phyloP scores from a whole-genome alignment of 768 basidiomycete genomes.

The Naematelia aurantialba region DNA sequence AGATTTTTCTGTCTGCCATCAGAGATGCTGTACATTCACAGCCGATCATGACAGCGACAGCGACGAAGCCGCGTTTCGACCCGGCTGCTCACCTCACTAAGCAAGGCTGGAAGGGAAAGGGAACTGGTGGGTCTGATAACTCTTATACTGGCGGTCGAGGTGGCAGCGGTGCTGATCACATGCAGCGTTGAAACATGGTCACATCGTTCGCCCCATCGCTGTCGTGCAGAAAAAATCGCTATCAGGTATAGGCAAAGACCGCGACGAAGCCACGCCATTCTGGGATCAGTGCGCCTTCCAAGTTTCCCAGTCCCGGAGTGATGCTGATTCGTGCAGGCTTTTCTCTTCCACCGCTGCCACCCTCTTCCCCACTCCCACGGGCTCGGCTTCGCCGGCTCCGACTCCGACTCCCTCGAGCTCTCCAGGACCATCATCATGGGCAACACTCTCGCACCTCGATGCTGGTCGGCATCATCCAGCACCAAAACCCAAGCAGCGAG shows the following conservation, averaged over 20 bases:
- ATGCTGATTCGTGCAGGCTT: conserved; percentile 55
- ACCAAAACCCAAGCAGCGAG: conserved; percentile 52
- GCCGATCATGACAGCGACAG: conserved; percentile 5
- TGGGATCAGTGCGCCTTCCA: conserved; percentile 84
- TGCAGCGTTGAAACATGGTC: conserved; percentile 72
- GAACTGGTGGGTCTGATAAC: conserved; percentile 55
- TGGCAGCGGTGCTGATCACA: background rate
- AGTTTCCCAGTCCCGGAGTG: background rate
- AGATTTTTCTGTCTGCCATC: background rate
- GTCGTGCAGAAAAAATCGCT: conserved; percentile 79
- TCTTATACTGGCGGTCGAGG: background rate
- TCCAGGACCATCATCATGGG: conserved; percentile 56
- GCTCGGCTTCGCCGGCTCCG: conserved; percentile 20
- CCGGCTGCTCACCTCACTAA: conserved; percentile 58
- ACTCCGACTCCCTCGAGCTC: conserved; percentile 48
- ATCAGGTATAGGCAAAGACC: conserved; percentile 83
- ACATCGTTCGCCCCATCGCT: conserved; percentile 69
- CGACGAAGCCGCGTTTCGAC: conserved; percentile 33
- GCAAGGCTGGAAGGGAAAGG: conserved; percentile 86
- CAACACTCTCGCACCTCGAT: conserved; percentile 36
- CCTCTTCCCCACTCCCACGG: conserved; percentile 61
- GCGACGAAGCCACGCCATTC: conserved; percentile 93
- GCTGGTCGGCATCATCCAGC: conserved; percentile 4
- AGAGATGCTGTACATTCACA: background rate
- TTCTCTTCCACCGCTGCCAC: conserved; percentile 78